A percentile compares a stretch with the other conserved stretches of the same genome.
phyloP scores from a whole-genome alignment of 352 stramenopile genomes.

The Globisporangium parvum region DNA sequence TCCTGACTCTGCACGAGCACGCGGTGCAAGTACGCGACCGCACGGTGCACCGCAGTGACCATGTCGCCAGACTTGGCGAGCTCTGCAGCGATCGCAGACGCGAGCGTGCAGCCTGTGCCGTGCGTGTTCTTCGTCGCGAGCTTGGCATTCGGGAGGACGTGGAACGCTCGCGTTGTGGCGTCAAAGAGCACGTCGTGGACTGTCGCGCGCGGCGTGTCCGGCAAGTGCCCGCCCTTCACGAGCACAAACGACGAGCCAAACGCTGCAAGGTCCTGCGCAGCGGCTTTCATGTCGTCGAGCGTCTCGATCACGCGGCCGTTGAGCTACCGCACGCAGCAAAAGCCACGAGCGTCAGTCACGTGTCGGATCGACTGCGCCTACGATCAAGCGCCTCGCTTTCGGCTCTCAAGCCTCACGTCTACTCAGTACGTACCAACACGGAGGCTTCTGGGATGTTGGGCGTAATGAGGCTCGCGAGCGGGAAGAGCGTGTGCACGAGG shows the following conservation, averaged over 20 bases:
- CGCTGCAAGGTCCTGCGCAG: slow-evolving; percentile 63
- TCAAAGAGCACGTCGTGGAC: slow-evolving; percentile 40
- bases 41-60: slow-evolving; percentile 21
- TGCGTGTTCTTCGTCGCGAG: slow-evolving; percentile 41
- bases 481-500: slow-evolving; percentile 83
- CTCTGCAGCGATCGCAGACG: slow-evolving; percentile 85
- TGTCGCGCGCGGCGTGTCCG: slow-evolving; percentile 1
- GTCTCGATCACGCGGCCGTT: slow-evolving; percentile 30
- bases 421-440: slow-evolving; percentile 46
- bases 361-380: too few relatives aligned
- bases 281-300: slow-evolving; percentile 64
- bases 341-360: background rate
- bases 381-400: background rate
- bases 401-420: too few relatives aligned
- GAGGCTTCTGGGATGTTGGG: slow-evolving; percentile 94
- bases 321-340: slow-evolving; percentile 19
- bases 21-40: slow-evolving; percentile 39
- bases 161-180: slow-evolving; percentile 11
- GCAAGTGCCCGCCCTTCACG: slow-evolving; percentile 90
- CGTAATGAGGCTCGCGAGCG: slow-evolving; percentile 84
- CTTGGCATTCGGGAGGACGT: slow-evolving; percentile 30
- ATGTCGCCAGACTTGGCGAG: slow-evolving; percentile 59
- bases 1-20: slow-evolving; percentile 30
- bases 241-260: slow-evolving; percentile 73
- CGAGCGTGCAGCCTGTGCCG: slow-evolving; percentile 93